phyloP scores from a whole-genome alignment of 1,139 yeast genomes.

The Yamadazyma blattariae region DNA sequence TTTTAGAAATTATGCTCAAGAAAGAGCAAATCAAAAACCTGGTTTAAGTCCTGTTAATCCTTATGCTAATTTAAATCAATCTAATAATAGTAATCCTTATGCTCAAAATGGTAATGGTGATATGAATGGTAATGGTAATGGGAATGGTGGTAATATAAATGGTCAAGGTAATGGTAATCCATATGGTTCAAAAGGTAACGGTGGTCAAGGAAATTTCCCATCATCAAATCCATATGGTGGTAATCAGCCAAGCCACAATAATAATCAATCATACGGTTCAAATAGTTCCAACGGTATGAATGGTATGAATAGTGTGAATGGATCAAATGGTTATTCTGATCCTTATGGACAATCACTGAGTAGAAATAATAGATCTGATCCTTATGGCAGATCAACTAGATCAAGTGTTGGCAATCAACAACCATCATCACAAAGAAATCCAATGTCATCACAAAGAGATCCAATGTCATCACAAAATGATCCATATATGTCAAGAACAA shows the following conservation, averaged over 20 bases:
- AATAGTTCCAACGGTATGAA: no score
- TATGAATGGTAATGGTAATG: constrained; percentile 6
- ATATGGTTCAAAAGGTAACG: constrained; percentile 1
- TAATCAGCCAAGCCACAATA: constrained; percentile 1
- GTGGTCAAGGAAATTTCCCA: no score
- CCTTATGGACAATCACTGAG: neutral
- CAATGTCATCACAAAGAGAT: neutral
- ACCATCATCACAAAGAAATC: neutral
- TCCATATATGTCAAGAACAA: constrained; percentile 6
- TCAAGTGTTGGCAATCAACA: neutral
- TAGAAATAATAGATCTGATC: neutral
- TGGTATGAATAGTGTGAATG: no score
- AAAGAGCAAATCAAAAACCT: constrained; percentile 36
- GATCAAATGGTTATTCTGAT: neutral
- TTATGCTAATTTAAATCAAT: constrained; percentile 33
- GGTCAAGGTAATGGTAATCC: constrained; percentile 2
- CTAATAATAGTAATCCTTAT: constrained; percentile 25
- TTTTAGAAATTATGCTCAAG: constrained; percentile 58
- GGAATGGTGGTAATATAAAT: neutral
- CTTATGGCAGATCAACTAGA: constrained; percentile 1
- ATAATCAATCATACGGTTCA: neutral
- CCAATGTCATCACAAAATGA: neutral
- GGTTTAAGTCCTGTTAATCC: constrained; percentile 49
- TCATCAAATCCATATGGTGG: constrained; percentile 3
- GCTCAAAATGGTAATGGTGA: constrained; percentile 12